Conservation (phyloP, 1,284 basidiomycete genomes). For the Trametes pubescens region DNA sequence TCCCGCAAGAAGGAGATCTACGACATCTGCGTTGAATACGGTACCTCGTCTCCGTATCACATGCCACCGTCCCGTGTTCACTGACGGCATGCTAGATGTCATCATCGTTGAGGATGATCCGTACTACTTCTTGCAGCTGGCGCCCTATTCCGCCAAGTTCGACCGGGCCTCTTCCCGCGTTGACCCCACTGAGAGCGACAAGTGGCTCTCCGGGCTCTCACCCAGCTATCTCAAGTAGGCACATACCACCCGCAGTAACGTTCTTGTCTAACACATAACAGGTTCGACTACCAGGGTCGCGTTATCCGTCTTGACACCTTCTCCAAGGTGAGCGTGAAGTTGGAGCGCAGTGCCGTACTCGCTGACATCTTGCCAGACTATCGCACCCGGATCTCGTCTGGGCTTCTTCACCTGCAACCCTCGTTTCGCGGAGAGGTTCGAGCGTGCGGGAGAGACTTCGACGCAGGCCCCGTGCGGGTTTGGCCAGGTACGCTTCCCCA, state of each 20-base stretch:
- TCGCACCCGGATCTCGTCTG: slow-evolving; percentile 80
- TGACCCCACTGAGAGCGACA: slow-evolving; percentile 43
- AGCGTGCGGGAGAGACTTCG: slow-evolving; percentile 75
- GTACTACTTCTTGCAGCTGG: slow-evolving; percentile 80
- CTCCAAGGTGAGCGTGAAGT: slow-evolving; percentile 68
- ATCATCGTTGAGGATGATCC: slow-evolving; percentile 86
- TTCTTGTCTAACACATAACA: slow-evolving; percentile 31
- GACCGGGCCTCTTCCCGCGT: slow-evolving; percentile 45
- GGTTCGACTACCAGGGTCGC: slow-evolving; percentile 78
- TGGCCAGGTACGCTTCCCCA: slow-evolving; percentile 53
- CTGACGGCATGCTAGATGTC: slow-evolving; percentile 52
- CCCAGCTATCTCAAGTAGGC: slow-evolving; percentile 73
- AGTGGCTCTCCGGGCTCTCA: slow-evolving; percentile 62
- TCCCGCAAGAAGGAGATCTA: slow-evolving; percentile 83
- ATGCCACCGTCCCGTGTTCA: not conserved
- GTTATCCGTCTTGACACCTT: slow-evolving; percentile 85
- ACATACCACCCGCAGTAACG: slow-evolving; percentile 19
- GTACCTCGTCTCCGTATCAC: slow-evolving; percentile 44
- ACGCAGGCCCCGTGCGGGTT: slow-evolving; percentile 82
- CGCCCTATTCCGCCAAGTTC: slow-evolving; percentile 56
- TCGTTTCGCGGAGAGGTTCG: slow-evolving; percentile 76
- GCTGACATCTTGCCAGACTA: slow-evolving; percentile 50
- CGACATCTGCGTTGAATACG: slow-evolving; percentile 80
- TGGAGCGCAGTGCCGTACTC: not conserved
- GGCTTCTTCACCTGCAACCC: slow-evolving; percentile 84